Conservation (phyloP, 2,329 filamentous ascomycete genomes). For the Aspergillus pseudotamarii region DNA sequence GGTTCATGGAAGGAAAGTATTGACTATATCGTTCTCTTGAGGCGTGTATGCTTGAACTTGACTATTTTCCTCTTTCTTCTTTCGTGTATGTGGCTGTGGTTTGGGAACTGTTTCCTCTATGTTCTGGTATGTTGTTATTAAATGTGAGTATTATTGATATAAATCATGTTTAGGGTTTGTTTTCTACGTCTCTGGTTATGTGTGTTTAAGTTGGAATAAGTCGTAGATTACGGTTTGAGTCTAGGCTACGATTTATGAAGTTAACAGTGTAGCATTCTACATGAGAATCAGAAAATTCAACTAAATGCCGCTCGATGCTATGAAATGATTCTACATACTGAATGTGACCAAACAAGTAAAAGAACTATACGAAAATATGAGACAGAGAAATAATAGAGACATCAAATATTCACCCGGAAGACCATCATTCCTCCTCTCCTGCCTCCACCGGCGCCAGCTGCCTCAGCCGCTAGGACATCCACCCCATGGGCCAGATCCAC, state of each 20-base stretch:
- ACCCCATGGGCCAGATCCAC: slow-evolving; percentile 38
- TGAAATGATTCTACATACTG: neutral
- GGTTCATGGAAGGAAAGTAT: neutral
- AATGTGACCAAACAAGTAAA: neutral
- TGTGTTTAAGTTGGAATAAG: neutral
- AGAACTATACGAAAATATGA: neutral
- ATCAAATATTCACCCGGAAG: slow-evolving; percentile 32
- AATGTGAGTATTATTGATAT: neutral
- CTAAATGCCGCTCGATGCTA: neutral
- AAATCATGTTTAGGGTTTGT: neutral
- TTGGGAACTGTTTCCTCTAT: neutral
- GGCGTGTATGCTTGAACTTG: neutral
- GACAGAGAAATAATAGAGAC: neutral
- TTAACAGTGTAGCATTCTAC: neutral
- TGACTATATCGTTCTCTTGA: neutral
- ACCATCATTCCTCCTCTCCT: slow-evolving; percentile 36
- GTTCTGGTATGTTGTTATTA: neutral
- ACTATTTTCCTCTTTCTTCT: neutral
- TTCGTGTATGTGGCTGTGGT: neutral
- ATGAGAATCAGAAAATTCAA: neutral
- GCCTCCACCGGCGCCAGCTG: slow-evolving; percentile 31
- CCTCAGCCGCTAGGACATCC: slow-evolving; percentile 36
- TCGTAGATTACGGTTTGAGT: neutral
- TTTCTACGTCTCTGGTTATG: neutral
- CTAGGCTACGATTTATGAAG: neutral